Percentiles rank a stretch among this genome's conserved stretches.
Evolutionary conservation across 805 yeast genomes (phyloP).

Genomic region (Suhomyces prunicola): DNA sequence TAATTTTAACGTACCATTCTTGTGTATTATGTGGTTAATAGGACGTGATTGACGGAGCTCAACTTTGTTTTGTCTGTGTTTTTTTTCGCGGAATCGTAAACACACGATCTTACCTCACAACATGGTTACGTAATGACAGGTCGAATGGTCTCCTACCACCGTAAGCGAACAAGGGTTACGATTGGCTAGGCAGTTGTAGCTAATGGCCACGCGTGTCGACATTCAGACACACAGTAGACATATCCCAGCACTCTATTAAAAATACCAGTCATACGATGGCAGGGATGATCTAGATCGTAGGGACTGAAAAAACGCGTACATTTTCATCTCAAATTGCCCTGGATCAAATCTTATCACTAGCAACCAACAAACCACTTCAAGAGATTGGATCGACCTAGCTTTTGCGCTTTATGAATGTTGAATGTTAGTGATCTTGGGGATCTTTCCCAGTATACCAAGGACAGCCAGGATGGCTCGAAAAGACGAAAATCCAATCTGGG

Average conservation of each 20-base stretch:
- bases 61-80: background rate
- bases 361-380: background rate
- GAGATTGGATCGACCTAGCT: too few species aligned
- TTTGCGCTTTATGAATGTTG: background rate
- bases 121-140: background rate
- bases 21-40: background rate
- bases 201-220: background rate
- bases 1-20: background rate
- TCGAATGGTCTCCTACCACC: background rate
- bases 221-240: background rate
- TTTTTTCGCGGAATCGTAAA: conserved; percentile 1
- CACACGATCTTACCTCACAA: background rate
- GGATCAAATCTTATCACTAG: background rate
- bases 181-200: background rate
- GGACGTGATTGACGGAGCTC: conserved; percentile 2
- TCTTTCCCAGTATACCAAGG: conserved; percentile 3
- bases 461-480: background rate
- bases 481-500: conserved; percentile 4
- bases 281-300: background rate
- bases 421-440: conserved; percentile 2
- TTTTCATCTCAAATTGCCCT: background rate
- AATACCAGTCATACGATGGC: background rate
- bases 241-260: background rate
- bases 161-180: background rate
- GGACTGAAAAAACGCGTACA: background rate